Percentiles rank a stretch among this genome's conserved stretches.
phyloP scores from a whole-genome alignment of 129 eudicot species.

The Glebionis coronaria region DNA sequence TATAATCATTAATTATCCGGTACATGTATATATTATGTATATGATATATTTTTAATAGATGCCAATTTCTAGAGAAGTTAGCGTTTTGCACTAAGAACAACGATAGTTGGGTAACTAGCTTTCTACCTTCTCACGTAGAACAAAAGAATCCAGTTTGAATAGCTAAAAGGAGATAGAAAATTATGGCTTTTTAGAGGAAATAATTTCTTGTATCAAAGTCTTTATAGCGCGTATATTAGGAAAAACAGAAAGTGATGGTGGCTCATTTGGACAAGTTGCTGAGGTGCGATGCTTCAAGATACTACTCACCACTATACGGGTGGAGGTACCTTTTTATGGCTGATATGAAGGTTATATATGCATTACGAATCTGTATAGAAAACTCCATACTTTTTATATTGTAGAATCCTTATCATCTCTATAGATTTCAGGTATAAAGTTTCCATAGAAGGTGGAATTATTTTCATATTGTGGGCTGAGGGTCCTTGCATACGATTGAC shows the following conservation, averaged over 20 bases:
- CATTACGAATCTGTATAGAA: slow-evolving; percentile 39
- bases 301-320: slow-evolving; percentile 35
- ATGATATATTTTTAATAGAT: slow-evolving; percentile 16
- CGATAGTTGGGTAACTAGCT: slow-evolving; percentile 28
- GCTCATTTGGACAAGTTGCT: slow-evolving; percentile 37
- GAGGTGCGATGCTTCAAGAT: slow-evolving; percentile 34
- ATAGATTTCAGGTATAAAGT: slow-evolving; percentile 32
- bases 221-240: slow-evolving; percentile 11
- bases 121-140: slow-evolving; percentile 16
- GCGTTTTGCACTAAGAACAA: slow-evolving; percentile 22
- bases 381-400: slow-evolving; percentile 26
- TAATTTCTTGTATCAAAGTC: slow-evolving; percentile 7
- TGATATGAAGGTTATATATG: slow-evolving; percentile 38
- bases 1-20: background rate
- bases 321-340: slow-evolving; percentile 35
- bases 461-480: slow-evolving; percentile 17
- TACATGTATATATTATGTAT: slow-evolving; percentile 15
- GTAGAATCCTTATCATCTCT: slow-evolving; percentile 51
- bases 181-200: slow-evolving; percentile 23
- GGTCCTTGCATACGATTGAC: slow-evolving; percentile 31
- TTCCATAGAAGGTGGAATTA: slow-evolving; percentile 35
- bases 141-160: slow-evolving; percentile 29
- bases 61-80: slow-evolving; percentile 19
- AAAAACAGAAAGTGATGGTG: slow-evolving; percentile 25
- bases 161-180: slow-evolving; percentile 25